phyloP scores from a whole-genome alignment of 805 yeast species.

The Spathaspora arborariae region DNA sequence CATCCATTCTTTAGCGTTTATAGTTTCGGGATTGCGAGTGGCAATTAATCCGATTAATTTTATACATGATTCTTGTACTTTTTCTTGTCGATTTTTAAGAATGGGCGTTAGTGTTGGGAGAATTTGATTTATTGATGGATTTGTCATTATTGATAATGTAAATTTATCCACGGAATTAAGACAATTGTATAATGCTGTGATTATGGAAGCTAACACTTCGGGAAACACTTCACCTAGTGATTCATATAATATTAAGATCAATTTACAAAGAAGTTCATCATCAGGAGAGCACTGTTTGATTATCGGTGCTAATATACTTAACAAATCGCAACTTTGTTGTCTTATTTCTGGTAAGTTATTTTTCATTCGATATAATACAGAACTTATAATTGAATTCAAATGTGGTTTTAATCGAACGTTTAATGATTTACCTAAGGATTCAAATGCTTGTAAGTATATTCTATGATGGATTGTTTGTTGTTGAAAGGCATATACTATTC shows the following conservation, averaged over 20 bases:
- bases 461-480: conserved; percentile 62
- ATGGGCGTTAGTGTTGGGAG: conserved; percentile 90
- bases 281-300: conserved; percentile 59
- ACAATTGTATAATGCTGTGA: conserved; percentile 66
- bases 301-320: conserved; percentile 62
- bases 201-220: conserved; percentile 82
- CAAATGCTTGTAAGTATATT: conserved; percentile 58
- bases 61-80: conserved; percentile 83
- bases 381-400: conserved; percentile 65
- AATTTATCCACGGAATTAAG: conserved; percentile 57
- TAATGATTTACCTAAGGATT: conserved; percentile 57
- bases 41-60: conserved; percentile 81
- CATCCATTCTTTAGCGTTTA: conserved; percentile 96
- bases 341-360: conserved; percentile 70
- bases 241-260: conserved; percentile 79
- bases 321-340: conserved; percentile 79
- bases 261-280: conserved; percentile 56
- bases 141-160: conserved; percentile 45
- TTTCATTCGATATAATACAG: conserved; percentile 67
- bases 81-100: conserved; percentile 81
- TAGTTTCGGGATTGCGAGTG: conserved; percentile 69
- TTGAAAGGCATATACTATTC: conserved; percentile 75
- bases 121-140: conserved; percentile 78
- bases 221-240: conserved; percentile 94
- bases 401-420: conserved; percentile 68